Percentiles rank a stretch among this genome's conserved stretches.
Conservation (phyloP, 805 yeast genomes). For the Hanseniaspora singularis region DNA sequence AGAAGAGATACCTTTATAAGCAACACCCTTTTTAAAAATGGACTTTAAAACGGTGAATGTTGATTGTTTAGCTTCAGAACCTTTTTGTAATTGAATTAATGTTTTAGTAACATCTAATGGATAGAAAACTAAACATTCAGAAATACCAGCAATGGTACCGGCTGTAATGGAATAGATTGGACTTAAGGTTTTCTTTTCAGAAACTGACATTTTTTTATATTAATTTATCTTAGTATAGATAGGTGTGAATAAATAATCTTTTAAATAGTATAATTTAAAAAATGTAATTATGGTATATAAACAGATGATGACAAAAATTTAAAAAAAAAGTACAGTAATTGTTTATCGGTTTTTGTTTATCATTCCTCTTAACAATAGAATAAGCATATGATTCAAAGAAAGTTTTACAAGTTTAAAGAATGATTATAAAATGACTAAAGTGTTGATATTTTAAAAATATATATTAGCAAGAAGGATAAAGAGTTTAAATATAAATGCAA, state of each 20-base stretch:
- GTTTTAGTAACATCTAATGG: slow-evolving; percentile 97
- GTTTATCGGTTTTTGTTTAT: no score
- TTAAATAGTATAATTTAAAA: not conserved
- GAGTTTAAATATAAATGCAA: no score
- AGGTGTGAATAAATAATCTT: no score
- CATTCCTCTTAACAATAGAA: no score
- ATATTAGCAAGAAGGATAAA: no score
- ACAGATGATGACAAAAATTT: no score
- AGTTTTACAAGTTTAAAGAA: no score
- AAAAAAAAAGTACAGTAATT: no score
- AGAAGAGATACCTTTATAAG: slow-evolving; percentile 86
- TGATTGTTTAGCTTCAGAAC: slow-evolving; percentile 19
- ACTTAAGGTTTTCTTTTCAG: slow-evolving; percentile 45
- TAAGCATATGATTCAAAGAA: no score
- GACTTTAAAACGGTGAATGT: slow-evolving; percentile 37
- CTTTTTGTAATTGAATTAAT: slow-evolving; percentile 77
- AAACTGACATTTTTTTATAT: not conserved
- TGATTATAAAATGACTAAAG: no score
- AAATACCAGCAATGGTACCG: slow-evolving; percentile 95
- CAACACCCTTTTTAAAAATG: slow-evolving; percentile 78
- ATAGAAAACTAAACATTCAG: slow-evolving; percentile 89
- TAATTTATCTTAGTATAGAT: not conserved
- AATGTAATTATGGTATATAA: slow-evolving; percentile 32
- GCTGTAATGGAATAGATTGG: slow-evolving; percentile 81
- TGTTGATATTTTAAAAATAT: no score